Conservation (phyloP, 106 monocot species). For the Acorus gramineus region DNA sequence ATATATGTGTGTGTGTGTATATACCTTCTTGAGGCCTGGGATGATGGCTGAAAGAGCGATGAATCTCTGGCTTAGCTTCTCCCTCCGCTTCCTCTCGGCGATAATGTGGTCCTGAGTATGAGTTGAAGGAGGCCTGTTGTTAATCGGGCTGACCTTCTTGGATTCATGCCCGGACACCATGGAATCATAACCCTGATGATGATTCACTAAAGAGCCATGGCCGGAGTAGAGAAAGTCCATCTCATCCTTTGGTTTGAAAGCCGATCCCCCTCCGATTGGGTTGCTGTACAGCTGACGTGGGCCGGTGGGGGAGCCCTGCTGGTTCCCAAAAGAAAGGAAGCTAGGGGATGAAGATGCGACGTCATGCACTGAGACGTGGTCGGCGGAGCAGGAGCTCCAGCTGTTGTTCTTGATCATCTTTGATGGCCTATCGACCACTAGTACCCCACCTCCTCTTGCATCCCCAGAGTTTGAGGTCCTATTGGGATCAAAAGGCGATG, state of each 20-base stretch:
- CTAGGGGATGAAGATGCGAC: slow-evolving; percentile 17
- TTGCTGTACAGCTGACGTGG: neutral
- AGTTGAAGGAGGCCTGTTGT: slow-evolving; percentile 7
- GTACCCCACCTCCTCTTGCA: neutral
- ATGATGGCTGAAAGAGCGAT: slow-evolving; percentile 64
- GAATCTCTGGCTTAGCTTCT: slow-evolving; percentile 78
- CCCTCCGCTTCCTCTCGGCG: slow-evolving; percentile 76
- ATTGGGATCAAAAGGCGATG: neutral
- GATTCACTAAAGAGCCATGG: slow-evolving; percentile 12
- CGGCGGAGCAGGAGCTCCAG: slow-evolving; percentile 24
- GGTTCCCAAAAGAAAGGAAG: slow-evolving; percentile 40
- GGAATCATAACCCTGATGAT: neutral
- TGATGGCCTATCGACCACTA: slow-evolving; percentile 10
- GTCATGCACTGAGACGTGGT: neutral
- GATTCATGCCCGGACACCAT: neutral
- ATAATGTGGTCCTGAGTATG: slow-evolving; percentile 63
- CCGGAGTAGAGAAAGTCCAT: slow-evolving; percentile 1
- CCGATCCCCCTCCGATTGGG: neutral
- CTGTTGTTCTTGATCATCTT: slow-evolving; percentile 23
- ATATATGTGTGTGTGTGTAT: neutral
- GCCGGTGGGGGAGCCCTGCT: neutral
- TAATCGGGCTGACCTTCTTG: neutral
- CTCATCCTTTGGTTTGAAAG: slow-evolving; percentile 25
- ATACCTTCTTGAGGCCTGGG: slow-evolving; percentile 77
- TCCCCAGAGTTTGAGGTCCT: neutral